phyloP scores from a whole-genome alignment of 2,329 filamentous ascomycete species.

The Colletotrichum falcatum region DNA sequence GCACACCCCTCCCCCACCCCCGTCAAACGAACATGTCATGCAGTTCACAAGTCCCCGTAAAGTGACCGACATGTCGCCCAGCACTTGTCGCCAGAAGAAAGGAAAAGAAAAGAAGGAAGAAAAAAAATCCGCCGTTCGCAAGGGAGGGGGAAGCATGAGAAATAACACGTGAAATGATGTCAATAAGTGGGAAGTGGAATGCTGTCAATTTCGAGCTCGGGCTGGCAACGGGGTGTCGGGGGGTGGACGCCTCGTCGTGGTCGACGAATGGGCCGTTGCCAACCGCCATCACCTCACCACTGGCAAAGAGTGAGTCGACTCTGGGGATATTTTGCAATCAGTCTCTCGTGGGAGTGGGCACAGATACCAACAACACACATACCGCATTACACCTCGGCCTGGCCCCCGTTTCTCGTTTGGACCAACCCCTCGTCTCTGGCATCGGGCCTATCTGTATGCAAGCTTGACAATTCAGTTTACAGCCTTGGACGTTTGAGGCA shows the following conservation, averaged over 20 bases:
- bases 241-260: neutral
- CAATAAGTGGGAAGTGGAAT: conserved; percentile 34
- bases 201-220: conserved; percentile 28
- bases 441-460: neutral
- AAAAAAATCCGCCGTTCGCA: neutral
- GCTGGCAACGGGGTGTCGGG: neutral
- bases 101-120: too few species aligned
- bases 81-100: neutral
- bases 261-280: neutral
- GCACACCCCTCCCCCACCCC: neutral
- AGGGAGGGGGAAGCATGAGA: neutral
- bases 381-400: conserved; percentile 1
- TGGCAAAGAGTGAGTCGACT: conserved; percentile 33
- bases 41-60: neutral
- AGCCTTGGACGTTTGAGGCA: neutral
- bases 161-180: conserved; percentile 28
- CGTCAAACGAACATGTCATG: neutral
- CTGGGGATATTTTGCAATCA: conserved; percentile 14
- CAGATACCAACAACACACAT: conserved; percentile 10
- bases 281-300: conserved; percentile 17
- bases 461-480: neutral
- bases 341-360: neutral
- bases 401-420: conserved; percentile 4
- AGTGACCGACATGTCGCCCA: conserved; percentile 15
- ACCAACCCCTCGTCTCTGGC: conserved; percentile 1